Percentiles rank a stretch among this genome's conserved stretches.
phyloP scores from a whole-genome alignment of 164 flowering plant genomes.

The Protea cynaroides region DNA sequence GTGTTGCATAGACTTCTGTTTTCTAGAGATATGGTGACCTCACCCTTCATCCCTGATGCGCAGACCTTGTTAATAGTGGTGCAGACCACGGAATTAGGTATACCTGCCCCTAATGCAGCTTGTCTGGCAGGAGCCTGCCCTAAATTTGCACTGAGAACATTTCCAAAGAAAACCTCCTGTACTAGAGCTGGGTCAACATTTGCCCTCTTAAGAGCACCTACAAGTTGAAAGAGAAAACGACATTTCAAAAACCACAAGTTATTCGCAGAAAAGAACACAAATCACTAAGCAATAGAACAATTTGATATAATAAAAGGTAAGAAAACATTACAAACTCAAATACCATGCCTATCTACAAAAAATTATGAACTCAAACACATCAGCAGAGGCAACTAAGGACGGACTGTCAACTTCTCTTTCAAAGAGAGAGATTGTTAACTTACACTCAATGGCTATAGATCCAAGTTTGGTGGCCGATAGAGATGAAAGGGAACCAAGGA shows the following conservation, averaged over 20 bases:
- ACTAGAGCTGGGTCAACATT: slow-evolving; percentile 74
- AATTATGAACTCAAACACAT: background rate
- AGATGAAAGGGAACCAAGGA: slow-evolving; percentile 86
- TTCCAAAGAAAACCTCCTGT: slow-evolving; percentile 94
- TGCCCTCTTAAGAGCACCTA: slow-evolving; percentile 87
- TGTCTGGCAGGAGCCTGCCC: slow-evolving; percentile 99
- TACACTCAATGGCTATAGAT: slow-evolving; percentile 75
- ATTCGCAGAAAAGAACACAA: too few species aligned
- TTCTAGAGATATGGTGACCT: background rate
- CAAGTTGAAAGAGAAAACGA: background rate
- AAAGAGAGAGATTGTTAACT: background rate
- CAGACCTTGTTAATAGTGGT: slow-evolving; percentile 93
- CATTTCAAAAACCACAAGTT: slow-evolving; percentile 1
- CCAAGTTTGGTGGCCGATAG: slow-evolving; percentile 86
- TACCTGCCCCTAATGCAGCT: slow-evolving; percentile 96
- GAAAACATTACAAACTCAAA: too few species aligned
- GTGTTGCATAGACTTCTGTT: background rate
- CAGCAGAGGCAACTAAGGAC: background rate
- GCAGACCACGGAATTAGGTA: slow-evolving; percentile 77
- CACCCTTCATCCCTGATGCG: slow-evolving; percentile 63
- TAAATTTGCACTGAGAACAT: slow-evolving; percentile 91
- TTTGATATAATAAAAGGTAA: too few species aligned
- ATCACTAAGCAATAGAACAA: too few species aligned
- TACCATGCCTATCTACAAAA: too few species aligned
- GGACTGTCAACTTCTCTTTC: too few species aligned